Conservation (phyloP, 2,329 filamentous ascomycete genomes). For the Aureobasidium sp. region DNA sequence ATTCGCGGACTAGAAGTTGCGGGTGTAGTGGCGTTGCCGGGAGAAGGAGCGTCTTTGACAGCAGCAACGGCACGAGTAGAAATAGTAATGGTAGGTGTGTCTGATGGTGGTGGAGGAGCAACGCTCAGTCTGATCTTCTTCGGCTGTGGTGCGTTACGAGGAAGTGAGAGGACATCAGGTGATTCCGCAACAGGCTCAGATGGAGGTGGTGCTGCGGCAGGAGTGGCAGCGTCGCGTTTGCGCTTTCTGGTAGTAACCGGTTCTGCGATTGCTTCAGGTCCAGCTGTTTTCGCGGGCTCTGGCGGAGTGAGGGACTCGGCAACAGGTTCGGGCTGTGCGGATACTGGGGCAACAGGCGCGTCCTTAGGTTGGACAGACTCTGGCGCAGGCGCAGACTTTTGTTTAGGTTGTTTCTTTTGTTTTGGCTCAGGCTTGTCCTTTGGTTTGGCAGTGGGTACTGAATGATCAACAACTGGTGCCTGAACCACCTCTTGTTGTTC, state of each 20-base stretch:
- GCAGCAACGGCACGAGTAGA: conserved; percentile 8
- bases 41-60: conserved; percentile 12
- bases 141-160: conserved; percentile 18
- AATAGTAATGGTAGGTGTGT: background rate
- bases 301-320: background rate
- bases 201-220: conserved; percentile 13
- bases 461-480: background rate
- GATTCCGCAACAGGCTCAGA: conserved; percentile 5
- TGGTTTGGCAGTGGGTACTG: background rate
- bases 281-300: background rate
- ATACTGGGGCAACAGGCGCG: background rate
- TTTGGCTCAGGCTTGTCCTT: background rate
- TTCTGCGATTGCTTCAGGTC: conserved; percentile 16
- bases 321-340: background rate
- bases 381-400: background rate
- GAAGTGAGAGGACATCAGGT: conserved; percentile 12
- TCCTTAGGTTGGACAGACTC: background rate
- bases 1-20: background rate
- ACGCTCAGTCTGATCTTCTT: conserved; percentile 28
- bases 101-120: conserved; percentile 10
- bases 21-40: background rate
- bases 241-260: conserved; percentile 36
- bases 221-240: conserved; percentile 43
- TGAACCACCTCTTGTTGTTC: background rate
- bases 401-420: background rate